Evolutionary conservation across 768 basidiomycete genomes (phyloP), one percentile per base, ranked within the genome.

Genomic region (Paxillus ammoniavirescens): DNA sequence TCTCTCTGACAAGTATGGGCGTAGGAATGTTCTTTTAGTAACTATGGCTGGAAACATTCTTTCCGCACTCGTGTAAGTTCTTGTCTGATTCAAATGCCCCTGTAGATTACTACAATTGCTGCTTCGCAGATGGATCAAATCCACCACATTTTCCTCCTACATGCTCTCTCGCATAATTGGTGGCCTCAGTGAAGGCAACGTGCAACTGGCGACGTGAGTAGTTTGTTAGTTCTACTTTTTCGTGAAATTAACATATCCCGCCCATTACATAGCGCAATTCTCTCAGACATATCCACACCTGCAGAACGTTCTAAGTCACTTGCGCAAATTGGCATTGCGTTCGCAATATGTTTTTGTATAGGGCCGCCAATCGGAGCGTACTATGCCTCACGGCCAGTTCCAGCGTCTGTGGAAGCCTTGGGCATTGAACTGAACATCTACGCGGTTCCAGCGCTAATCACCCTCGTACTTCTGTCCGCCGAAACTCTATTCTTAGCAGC

Each of bases 311-410:
- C 92, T 3, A 88, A 82, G 66, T 86, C 91, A 4, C 83, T 99
- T 15, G 90, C 97, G 1, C 82, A 96, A 54, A 88, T 99, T 42
- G 96, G 97, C 13, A 91, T 98, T 43, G 96, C 97, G 0, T 99
- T 99, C 64, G 91, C 93, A 14, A 86, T 98, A 47, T 96, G 93
- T 68, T 98, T 98, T 73, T 87, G 84, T 68, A 84, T 92, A 47
- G 92, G 93, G 5, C 96, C 96, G 31, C 91, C 93, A 14, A 86
- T 99, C 53, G 96, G 96, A 47, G 96, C 96, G 2, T 96, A 94
- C 74, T 94, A 98, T 72, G 92, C 95, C 2, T 88, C 93, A n/a
- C 81, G 80, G 30, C 91, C 93, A 2, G 70, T 91, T 7, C 86
- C 91, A 2, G 65, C 78, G 13, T 78, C 83, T 12, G 67, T 86